Conservation (phyloP, 176 grass and related monocot genomes). For the Cenchrus americanus region DNA sequence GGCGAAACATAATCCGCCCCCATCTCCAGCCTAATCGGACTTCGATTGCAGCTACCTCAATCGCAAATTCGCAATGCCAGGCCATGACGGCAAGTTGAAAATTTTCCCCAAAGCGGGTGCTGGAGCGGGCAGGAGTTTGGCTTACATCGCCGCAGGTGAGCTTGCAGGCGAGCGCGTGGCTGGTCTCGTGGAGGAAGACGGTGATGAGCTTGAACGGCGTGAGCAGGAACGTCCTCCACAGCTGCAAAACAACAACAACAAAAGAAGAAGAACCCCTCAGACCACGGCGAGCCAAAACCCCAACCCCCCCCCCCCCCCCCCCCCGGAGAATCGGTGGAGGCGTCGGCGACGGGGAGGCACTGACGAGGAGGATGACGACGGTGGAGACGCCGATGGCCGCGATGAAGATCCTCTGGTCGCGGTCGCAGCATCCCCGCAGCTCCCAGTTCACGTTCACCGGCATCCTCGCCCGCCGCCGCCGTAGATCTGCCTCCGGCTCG, state of each 20-base stretch:
- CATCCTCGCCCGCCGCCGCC: constrained; percentile 5
- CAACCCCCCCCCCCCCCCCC: background rate
- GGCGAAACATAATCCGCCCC: background rate
- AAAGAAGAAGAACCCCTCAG: background rate
- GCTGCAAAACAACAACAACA: constrained; percentile 28
- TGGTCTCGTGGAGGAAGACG: constrained; percentile 99
- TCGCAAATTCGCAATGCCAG: constrained; percentile 4
- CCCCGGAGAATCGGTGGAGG: background rate
- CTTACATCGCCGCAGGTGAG: constrained; percentile 97
- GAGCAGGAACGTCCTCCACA: constrained; percentile 93
- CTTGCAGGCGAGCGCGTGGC: constrained; percentile 98
- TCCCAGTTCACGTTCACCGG: constrained; percentile 75
- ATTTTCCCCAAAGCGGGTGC: background rate
- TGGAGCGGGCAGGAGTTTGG: background rate
- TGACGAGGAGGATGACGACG: constrained; percentile 89
- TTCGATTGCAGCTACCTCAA: background rate
- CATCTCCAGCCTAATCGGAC: background rate
- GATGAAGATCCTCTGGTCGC: constrained; percentile 72
- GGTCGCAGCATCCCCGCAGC: constrained; percentile 83
- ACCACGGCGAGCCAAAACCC: background rate
- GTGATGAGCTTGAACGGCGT: constrained; percentile 99
- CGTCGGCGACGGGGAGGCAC: background rate
- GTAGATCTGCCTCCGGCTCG: constrained; percentile 51
- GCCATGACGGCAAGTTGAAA: background rate
- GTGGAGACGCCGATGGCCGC: constrained; percentile 74